A percentile compares a stretch with the other conserved stretches of the same genome.
Evolutionary conservation across 2,329 filamentous ascomycete species (phyloP).

Genomic region (Arthrobotrys sinensis): DNA sequence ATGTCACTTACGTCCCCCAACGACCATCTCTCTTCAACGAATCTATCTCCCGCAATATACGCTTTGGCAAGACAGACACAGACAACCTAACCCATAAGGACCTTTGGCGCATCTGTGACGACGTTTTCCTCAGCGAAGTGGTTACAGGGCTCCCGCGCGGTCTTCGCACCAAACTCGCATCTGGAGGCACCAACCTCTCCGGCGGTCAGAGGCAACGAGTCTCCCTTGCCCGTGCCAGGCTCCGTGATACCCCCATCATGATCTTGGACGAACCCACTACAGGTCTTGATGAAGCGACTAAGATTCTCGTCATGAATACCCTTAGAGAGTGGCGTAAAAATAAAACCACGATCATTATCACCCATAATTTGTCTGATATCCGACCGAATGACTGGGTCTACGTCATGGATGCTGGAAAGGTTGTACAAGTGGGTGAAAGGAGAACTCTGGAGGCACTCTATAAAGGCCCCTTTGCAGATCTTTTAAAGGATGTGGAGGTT

Average conservation of each 20-base stretch:
- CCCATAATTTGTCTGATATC: constrained; percentile 88
- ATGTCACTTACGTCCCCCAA: constrained; percentile 87
- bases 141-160: constrained; percentile 78
- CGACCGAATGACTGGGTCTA: constrained; percentile 81
- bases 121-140: constrained; percentile 79
- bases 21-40: constrained; percentile 85
- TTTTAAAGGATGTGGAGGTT: constrained; percentile 64
- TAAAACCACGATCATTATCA: constrained; percentile 93
- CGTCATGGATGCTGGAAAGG: constrained; percentile 78
- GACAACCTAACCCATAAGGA: constrained; percentile 71
- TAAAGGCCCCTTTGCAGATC: constrained; percentile 70
- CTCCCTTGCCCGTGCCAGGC: constrained; percentile 81
- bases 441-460: constrained; percentile 71
- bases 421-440: constrained; percentile 80
- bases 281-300: constrained; percentile 82
- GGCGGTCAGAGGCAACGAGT: constrained; percentile 88
- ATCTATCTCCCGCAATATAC: constrained; percentile 82
- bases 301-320: constrained; percentile 78
- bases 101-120: constrained; percentile 75
- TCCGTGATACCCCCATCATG: constrained; percentile 84
- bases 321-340: constrained; percentile 82
- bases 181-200: constrained; percentile 80
- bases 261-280: constrained; percentile 92
- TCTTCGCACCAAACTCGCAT: constrained; percentile 79
- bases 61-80: constrained; percentile 75